Base-by-base conservation (phyloP, 1,284 basidiomycete species). In the Sporisorium scitamineum region DNA sequence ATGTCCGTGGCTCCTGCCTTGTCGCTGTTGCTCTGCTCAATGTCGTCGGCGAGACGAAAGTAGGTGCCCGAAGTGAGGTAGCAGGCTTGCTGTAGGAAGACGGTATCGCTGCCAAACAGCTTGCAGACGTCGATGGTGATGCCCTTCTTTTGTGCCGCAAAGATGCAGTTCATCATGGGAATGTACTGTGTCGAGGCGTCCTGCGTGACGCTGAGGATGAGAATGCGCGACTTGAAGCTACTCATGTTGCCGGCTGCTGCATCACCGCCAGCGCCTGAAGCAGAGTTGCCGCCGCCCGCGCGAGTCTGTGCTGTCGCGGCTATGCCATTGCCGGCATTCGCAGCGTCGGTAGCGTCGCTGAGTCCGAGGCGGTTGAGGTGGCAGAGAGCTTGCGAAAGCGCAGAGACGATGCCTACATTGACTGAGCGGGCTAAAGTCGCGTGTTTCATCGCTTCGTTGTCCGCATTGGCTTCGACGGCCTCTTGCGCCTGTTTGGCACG, bases 121-220 rank as follows among this genome's bases (percentile, higher is more conserved):
- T 98, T 96, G 86, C 95, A 93, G 5, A 97, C 94, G 83, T 99
- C 96, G 77, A 99, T 95, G 1, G 93, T 92, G 16, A 97, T 92
- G 90, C 93, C 95, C 93, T 78, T 89, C 87, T 99, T 99, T 86
- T 99, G 97, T 1, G 97, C 97, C 3, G 95, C 95, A 87, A 99
- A 99, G 57, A 99, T 98, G 63, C 94, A 93, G 85, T 99, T 99
- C 97, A 99, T 99, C 85, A 99, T 91, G 13, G 96, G 93, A 57
- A 99, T 96, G 86, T 96, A 96, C 29, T 94, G 92, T 1, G 91
- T 90, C 8, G 93, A 92, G 18, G 92, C 89, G 86, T 95, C 93
- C 2, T 93, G 93, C 0, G 95, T 97, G 45, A 95, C 94, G 61
- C 94, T 95, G 57, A 99, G 88, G 65, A 99, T 90, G 61, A 98